Evolutionary conservation across 306 rosid genomes (phyloP).

Genomic region (barrel medic (Medicago truncatula)): DNA sequence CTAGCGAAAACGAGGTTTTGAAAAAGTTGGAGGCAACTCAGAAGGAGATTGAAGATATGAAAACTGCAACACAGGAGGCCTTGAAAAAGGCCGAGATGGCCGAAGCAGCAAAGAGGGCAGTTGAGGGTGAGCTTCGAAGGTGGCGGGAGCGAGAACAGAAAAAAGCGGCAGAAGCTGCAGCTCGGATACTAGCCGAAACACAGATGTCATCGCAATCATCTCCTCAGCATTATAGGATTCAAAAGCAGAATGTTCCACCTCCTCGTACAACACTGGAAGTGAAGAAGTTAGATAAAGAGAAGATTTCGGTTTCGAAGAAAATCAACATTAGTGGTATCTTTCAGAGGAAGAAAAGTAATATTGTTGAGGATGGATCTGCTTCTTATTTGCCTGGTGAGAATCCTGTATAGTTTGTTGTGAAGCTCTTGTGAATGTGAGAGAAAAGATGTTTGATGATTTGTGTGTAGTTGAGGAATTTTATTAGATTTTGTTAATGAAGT

Average conservation of each 20-base stretch:
- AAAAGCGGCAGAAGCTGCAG: slow-evolving; percentile 88
- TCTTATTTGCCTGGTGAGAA: slow-evolving; percentile 91
- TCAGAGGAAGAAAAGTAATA: slow-evolving; percentile 75
- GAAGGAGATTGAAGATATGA: slow-evolving; percentile 86
- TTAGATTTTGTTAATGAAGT: slow-evolving; percentile 42
- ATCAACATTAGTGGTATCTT: slow-evolving; percentile 74
- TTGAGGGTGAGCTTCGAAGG: slow-evolving; percentile 85
- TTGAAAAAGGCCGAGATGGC: slow-evolving; percentile 88
- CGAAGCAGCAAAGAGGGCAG: slow-evolving; percentile 93
- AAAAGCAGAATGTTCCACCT: slow-evolving; percentile 59
- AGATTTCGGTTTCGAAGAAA: slow-evolving; percentile 72
- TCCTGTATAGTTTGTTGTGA: slow-evolving; percentile 52
- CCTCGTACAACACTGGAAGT: slow-evolving; percentile 52
- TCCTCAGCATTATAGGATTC: slow-evolving; percentile 67
- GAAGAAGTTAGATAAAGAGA: slow-evolving; percentile 67
- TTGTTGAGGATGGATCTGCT: slow-evolving; percentile 81
- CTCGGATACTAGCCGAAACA: slow-evolving; percentile 79
- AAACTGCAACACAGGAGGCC: slow-evolving; percentile 73
- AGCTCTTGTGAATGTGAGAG: slow-evolving; percentile 55
- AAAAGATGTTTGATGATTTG: slow-evolving; percentile 49
- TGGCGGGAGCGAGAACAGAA: slow-evolving; percentile 96
- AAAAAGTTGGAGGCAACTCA: slow-evolving; percentile 67
- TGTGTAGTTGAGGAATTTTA: slow-evolving; percentile 60
- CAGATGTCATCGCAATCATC: slow-evolving; percentile 66
- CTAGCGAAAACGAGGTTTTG: slow-evolving; percentile 86